Percentiles rank a stretch among this genome's conserved stretches.
Evolutionary conservation across 1,139 yeast species (phyloP).

Genomic region (Debaryomyces singareniensis): DNA sequence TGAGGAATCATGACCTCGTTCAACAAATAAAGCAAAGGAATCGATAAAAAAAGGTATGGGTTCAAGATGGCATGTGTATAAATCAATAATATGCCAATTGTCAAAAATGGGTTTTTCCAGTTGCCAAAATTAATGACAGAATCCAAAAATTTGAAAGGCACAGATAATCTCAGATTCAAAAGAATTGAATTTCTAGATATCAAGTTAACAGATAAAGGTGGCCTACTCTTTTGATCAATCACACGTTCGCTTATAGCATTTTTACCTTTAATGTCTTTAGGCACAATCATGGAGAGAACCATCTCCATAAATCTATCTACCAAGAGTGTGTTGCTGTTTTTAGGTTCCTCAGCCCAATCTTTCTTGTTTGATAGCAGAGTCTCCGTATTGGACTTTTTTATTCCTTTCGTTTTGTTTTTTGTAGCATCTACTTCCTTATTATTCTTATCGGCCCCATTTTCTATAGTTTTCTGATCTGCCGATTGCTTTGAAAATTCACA

Average conservation of each 20-base stretch:
- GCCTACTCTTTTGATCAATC: constrained; percentile 55
- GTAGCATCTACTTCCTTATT: constrained; percentile 4
- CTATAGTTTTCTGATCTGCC: not conserved
- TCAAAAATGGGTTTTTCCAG: constrained; percentile 63
- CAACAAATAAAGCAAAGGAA: constrained; percentile 51
- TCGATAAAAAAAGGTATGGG: constrained; percentile 49
- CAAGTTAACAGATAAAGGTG: constrained; percentile 60
- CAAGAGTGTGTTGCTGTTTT: constrained; percentile 23
- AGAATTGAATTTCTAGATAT: constrained; percentile 67
- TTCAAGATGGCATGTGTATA: constrained; percentile 55
- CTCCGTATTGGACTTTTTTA: not conserved
- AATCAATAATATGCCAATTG: constrained; percentile 52
- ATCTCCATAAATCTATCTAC: constrained; percentile 70
- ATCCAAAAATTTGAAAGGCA: constrained; percentile 57
- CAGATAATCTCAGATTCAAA: constrained; percentile 58
- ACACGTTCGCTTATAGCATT: constrained; percentile 44
- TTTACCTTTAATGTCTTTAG: constrained; percentile 45
- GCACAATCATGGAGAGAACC: constrained; percentile 63
- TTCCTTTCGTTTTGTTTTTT: constrained; percentile 1
- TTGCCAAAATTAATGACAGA: constrained; percentile 44
- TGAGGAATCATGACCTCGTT: constrained; percentile 64
- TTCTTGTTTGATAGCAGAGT: too few relatives aligned
- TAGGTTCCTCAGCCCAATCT: constrained; percentile 4
- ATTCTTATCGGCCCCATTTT: constrained; percentile 1
- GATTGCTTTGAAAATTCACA: too few relatives aligned